Evolutionary conservation across 1,139 yeast species (phyloP), one percentile per base, ranked within the genome.

Genomic region (Candida anutae): DNA sequence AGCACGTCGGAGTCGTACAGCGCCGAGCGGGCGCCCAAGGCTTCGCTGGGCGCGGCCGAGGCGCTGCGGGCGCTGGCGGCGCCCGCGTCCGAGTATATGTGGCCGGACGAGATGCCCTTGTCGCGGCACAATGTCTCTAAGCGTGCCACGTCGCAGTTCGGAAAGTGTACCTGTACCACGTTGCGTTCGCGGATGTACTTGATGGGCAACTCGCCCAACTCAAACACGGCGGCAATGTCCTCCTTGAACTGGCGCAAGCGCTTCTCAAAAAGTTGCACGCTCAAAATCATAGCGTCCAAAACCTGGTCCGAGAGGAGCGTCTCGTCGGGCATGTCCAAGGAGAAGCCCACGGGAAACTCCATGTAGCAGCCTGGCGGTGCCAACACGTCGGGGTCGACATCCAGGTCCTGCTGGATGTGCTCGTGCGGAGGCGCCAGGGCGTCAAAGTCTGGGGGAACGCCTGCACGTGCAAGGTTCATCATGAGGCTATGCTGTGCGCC

Each of bases 91-190:
- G 58, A 59, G 35, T 55, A 51, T 9, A 72, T 69, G 16, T 63
- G 50, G 1, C 81, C 82, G 16, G 67, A 64, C 5, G 59, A 45
- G 9, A 76, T 63, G 22, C 65, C 69, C 33, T 67, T 55, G 24
- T 75, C 82, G 27, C 58, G 43, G 35, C 76, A 51, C 29, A 75
- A 50, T 13, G 36, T 36, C 43, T 74, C 78, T 46, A 75, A 58
- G 42, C 68, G 74, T 12, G 42, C 48, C 11, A 57, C 52, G 35
- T 74, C 78, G 38, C 75, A 64, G 45, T 74, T 75, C 16, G 80
- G 76, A 44, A 75, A 75, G 43, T 68, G 72, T 25, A 75, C 66
- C 35, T 74, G 52, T 24, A 72, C 52, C 15, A 62, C 55, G 32
- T 53, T 46, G 28, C 51, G 50, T n/a, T 42, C 42, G 9, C 47